Conservation (phyloP, 805 yeast species). For the Candida sithepensis region DNA sequence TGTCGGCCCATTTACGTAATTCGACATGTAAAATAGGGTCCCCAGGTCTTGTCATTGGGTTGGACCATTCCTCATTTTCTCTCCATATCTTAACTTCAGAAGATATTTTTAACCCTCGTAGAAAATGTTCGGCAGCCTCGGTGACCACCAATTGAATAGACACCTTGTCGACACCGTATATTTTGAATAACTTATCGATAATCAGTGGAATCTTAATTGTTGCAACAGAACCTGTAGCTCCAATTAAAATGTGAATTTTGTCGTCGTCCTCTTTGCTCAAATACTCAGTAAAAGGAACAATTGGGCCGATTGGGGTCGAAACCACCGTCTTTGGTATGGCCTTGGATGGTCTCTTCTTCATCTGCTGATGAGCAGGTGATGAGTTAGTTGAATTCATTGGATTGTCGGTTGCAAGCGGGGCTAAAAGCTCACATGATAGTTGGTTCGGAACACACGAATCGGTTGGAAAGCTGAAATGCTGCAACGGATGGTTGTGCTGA, state of each 20-base stretch:
- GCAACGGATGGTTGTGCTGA: constrained; percentile 17
- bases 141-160: constrained; percentile 86
- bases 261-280: constrained; percentile 74
- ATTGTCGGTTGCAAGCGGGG: background rate
- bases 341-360: constrained; percentile 30
- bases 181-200: constrained; percentile 78
- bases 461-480: constrained; percentile 16
- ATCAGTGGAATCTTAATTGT: constrained; percentile 90
- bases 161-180: constrained; percentile 69
- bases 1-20: constrained; percentile 94
- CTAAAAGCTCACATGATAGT: constrained; percentile 9
- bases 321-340: constrained; percentile 46
- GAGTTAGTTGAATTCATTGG: background rate
- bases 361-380: background rate
- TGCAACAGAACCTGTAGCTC: constrained; percentile 96
- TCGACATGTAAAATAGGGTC: constrained; percentile 96
- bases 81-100: constrained; percentile 84
- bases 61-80: constrained; percentile 88
- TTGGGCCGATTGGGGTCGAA: constrained; percentile 56
- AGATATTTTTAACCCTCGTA: constrained; percentile 50
- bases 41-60: constrained; percentile 60
- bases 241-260: constrained; percentile 82
- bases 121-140: constrained; percentile 78
- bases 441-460: constrained; percentile 22
- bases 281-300: constrained; percentile 72